These are phyloP conservation scores for Arachis monticola DNA, from an alignment of 331 rosid species.

Conservation along the genomic window DNA sequence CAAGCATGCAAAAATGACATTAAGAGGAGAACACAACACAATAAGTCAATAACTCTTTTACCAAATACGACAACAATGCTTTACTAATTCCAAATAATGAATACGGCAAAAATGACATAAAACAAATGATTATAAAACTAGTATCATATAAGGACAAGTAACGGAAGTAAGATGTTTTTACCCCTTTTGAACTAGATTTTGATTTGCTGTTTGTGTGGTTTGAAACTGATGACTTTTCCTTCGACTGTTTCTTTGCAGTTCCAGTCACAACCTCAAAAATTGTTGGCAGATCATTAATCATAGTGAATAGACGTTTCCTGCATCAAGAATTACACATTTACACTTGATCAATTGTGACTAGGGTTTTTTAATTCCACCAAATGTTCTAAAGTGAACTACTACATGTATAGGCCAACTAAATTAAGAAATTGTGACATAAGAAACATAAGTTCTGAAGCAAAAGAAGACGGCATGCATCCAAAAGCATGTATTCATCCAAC, in stretches of 20 bases:
- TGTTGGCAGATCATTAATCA: conserved; percentile 75
- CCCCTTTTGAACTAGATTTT: conserved; percentile 64
- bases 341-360: not conserved
- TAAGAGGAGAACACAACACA: conserved; percentile 3
- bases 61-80: not conserved
- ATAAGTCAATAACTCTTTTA: not conserved
- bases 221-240: conserved; percentile 60
- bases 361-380: not conserved
- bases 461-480: conserved; percentile 1
- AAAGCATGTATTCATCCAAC: conserved; percentile 10
- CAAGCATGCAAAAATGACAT: not conserved
- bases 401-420: not conserved
- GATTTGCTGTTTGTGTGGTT: conserved; percentile 61
- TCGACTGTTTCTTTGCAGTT: conserved; percentile 52
- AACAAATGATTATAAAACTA: not conserved
- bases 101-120: not conserved
- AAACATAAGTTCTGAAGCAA: not conserved
- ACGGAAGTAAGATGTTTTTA: conserved; percentile 25
- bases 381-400: not conserved
- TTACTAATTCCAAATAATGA: not conserved
- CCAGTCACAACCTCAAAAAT: conserved; percentile 64
- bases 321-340: conserved; percentile 27
- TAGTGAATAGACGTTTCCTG: conserved; percentile 65
- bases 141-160: not conserved
- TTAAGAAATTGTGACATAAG: not conserved